These are phyloP conservation scores for Xylariaceae sp. DNA, from an alignment of 2,329 filamentous ascomycete genomes.

Conservation along the genomic window DNA sequence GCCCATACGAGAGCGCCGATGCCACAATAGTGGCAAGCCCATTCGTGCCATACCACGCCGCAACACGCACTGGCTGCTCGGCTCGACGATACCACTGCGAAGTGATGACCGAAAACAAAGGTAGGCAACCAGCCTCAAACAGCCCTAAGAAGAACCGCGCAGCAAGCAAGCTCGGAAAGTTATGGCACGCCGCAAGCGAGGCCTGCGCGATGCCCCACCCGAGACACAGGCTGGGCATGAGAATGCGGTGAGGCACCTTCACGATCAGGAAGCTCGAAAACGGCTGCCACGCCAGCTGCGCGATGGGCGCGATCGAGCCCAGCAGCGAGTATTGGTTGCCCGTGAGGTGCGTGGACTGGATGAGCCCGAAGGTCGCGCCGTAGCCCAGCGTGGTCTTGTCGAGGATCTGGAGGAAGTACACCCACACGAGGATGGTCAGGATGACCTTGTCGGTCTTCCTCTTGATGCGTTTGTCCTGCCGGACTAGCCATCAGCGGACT, in stretches of 20 bases:
- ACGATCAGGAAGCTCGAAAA: constrained; percentile 60
- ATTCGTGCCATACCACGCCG: constrained; percentile 67
- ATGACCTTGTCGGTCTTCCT: constrained; percentile 47
- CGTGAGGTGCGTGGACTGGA: constrained; percentile 61
- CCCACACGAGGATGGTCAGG: constrained; percentile 56
- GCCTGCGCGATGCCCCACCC: constrained; percentile 58
- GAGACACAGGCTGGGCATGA: constrained; percentile 58
- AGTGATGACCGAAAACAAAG: constrained; percentile 62
- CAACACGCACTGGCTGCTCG: constrained; percentile 63
- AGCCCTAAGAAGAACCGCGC: constrained; percentile 62
- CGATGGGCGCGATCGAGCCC: constrained; percentile 55
- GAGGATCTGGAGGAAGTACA: constrained; percentile 68
- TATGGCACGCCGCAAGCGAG: constrained; percentile 57
- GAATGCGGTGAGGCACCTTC: constrained; percentile 65
- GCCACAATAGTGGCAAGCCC: constrained; percentile 60
- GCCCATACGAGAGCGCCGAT: constrained; percentile 49
- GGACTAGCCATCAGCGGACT: neutral
- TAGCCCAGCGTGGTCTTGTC: constrained; percentile 68
- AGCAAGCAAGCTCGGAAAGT: constrained; percentile 56
- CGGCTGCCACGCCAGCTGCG: constrained; percentile 60
- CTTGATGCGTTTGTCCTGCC: constrained; percentile 29
- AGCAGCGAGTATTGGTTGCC: constrained; percentile 56
- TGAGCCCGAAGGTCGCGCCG: constrained; percentile 67
- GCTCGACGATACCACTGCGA: constrained; percentile 67
- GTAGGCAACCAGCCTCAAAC: constrained; percentile 57